Percentiles rank a stretch among this genome's conserved stretches.
Evolutionary conservation across 345 rosid genomes (phyloP).

Genomic region (Pistacia integerrima): DNA sequence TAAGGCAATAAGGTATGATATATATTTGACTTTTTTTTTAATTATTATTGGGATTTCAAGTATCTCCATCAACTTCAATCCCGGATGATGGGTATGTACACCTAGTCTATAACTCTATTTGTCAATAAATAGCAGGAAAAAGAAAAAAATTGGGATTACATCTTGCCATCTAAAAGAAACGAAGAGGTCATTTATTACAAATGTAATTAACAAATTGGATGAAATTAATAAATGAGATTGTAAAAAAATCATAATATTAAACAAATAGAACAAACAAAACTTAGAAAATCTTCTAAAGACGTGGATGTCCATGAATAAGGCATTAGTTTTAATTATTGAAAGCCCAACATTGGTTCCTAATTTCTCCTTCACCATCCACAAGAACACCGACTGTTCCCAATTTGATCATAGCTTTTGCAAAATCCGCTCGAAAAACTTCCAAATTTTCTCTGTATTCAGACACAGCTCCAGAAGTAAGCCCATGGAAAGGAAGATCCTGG

Average conservation of each 20-base stretch:
- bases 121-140: no score
- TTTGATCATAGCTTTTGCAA: conserved; percentile 62
- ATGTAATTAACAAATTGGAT: no score
- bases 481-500: conserved; percentile 46
- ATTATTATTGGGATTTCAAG: no score
- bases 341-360: conserved; percentile 62
- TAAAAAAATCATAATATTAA: not conserved
- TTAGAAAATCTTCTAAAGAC: not conserved
- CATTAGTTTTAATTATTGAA: conserved; percentile 27
- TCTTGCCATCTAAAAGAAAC: no score
- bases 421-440: conserved; percentile 37
- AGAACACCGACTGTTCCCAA: conserved; percentile 53
- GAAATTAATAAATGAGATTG: not conserved
- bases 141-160: no score
- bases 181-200: no score
- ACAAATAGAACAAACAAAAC: not conserved
- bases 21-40: no score
- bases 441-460: conserved; percentile 37
- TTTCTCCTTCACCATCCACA: conserved; percentile 51
- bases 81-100: no score
- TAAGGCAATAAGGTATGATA: no score
- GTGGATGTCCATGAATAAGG: not conserved
- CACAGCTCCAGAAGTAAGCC: conserved; percentile 43
- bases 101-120: no score
- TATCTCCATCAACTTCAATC: no score